A percentile compares a stretch with the other conserved stretches of the same genome.
phyloP scores from a whole-genome alignment of 2,329 filamentous ascomycete species.

The Cadophora sp. region DNA sequence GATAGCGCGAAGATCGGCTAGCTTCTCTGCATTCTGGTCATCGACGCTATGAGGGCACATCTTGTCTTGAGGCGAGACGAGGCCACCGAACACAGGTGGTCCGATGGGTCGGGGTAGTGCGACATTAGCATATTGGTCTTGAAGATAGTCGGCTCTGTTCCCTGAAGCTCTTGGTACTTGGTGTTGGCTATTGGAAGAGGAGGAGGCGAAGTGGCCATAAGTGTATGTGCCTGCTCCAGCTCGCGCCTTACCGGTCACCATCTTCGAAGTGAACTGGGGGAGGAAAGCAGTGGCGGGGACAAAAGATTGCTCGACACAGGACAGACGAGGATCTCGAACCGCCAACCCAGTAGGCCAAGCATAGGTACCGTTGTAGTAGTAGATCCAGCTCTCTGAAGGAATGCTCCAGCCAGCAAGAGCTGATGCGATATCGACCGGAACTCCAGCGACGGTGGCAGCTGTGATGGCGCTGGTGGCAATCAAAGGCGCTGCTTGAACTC shows the following conservation, averaged over 20 bases:
- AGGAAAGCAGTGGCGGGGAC: background rate
- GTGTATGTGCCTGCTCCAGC: background rate
- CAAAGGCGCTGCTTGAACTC: background rate
- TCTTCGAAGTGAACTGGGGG: background rate
- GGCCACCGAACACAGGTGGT: no score
- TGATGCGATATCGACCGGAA: background rate
- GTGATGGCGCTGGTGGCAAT: background rate
- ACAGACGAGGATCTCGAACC: background rate
- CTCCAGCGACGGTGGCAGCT: background rate
- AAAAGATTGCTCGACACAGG: background rate
- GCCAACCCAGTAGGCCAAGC: slow-evolving; percentile 5
- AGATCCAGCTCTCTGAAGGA: background rate
- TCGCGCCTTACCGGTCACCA: background rate
- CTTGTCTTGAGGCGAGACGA: background rate
- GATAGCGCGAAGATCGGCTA: background rate
- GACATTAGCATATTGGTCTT: background rate
- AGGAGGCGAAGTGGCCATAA: background rate
- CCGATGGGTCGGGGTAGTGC: no score
- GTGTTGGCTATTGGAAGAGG: background rate
- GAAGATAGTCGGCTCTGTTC: background rate
- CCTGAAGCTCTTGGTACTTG: background rate
- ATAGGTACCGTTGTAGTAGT: slow-evolving; percentile 2
- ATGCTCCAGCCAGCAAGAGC: slow-evolving; percentile 6
- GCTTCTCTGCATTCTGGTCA: background rate
- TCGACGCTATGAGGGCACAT: background rate